phyloP scores from a whole-genome alignment of 345 rosid species.

The Dimocarpus longan region DNA sequence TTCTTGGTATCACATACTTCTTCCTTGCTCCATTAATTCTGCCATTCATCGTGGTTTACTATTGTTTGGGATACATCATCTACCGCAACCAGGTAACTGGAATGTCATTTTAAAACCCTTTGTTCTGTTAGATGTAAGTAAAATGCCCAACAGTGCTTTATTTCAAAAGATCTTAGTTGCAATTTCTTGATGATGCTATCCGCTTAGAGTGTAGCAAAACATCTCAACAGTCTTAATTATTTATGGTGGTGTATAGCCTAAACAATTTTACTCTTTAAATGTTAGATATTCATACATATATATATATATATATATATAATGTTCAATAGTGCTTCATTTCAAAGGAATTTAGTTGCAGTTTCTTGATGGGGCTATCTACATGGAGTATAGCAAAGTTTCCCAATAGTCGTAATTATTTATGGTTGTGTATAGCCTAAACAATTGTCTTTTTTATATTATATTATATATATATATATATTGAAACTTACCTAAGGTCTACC shows the following conservation, averaged over 20 bases:
- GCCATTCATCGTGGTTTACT: constrained; percentile 84
- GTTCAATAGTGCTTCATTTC: not conserved
- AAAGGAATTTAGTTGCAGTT: not conserved
- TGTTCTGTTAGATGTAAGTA: not conserved
- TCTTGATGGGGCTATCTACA: constrained; percentile 28
- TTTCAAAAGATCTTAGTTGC: not conserved
- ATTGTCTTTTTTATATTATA: not conserved
- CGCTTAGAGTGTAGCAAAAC: constrained; percentile 16
- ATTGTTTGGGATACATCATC: constrained; percentile 81
- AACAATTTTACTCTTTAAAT: not conserved
- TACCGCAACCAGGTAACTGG: constrained; percentile 81
- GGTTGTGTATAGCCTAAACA: not conserved
- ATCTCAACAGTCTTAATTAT: not conserved
- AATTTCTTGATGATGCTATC: constrained; percentile 27
- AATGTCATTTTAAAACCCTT: constrained; percentile 1
- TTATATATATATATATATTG: not conserved
- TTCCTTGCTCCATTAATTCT: constrained; percentile 86
- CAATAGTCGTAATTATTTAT: not conserved
- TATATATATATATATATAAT: not conserved
- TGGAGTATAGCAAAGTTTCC: not conserved
- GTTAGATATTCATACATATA: too few relatives aligned
- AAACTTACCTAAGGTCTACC: too few relatives aligned
- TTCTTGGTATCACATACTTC: constrained; percentile 84
- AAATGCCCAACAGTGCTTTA: not conserved
- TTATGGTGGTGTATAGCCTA: not conserved